Evolutionary conservation across 2,329 filamentous ascomycete species (phyloP).

Genomic region (Colletotrichum tabaci): DNA sequence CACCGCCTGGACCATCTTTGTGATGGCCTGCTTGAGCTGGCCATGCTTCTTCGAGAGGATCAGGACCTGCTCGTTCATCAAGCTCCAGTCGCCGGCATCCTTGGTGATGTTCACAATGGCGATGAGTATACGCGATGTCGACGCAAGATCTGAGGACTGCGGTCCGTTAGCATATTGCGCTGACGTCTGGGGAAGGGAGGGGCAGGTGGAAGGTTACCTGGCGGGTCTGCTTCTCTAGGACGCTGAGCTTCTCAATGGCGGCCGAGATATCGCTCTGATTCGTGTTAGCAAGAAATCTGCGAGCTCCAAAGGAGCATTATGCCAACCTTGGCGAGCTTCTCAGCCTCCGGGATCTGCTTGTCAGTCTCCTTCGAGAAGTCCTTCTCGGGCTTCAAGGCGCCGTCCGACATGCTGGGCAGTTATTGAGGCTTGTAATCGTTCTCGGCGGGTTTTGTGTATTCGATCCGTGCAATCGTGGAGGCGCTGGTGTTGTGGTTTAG

Average conservation of each 20-base stretch:
- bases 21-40: constrained; percentile 98
- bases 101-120: constrained; percentile 96
- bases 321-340: constrained; percentile 87
- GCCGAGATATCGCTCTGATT: constrained; percentile 81
- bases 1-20: constrained; percentile 98
- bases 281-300: constrained; percentile 5
- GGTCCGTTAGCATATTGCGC: constrained; percentile 41
- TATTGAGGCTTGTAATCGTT: neutral
- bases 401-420: constrained; percentile 80
- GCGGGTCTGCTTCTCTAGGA: constrained; percentile 95
- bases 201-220: constrained; percentile 73
- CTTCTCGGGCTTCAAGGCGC: constrained; percentile 93
- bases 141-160: constrained; percentile 94
- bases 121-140: constrained; percentile 90
- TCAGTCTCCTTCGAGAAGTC: constrained; percentile 98
- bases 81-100: constrained; percentile 90
- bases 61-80: constrained; percentile 96
- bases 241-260: constrained; percentile 93
- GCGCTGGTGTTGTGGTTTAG: neutral
- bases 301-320: neutral
- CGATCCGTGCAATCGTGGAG: neutral
- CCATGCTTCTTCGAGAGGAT: constrained; percentile 99
- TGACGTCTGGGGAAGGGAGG: constrained; percentile 43
- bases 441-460: neutral
- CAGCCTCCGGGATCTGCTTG: constrained; percentile 89